Evolutionary conservation across 2,329 filamentous ascomycete genomes (phyloP).

Genomic region (Dothidotthia symphoricarpi): DNA sequence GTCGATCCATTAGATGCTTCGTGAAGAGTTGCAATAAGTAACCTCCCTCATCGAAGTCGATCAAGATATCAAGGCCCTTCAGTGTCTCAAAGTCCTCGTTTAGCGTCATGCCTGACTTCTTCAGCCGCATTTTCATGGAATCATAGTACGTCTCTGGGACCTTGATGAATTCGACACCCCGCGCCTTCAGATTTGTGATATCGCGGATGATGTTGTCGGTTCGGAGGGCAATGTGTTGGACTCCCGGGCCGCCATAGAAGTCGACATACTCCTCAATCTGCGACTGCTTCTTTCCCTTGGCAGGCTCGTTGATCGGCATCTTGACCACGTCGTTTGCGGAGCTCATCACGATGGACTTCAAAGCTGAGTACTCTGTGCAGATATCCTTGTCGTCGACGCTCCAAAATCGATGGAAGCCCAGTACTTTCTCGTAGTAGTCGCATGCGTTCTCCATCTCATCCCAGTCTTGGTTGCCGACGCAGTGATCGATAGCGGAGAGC

Average conservation of each 20-base stretch:
- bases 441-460: constrained; percentile 72
- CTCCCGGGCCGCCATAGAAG: constrained; percentile 85
- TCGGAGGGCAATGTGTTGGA: constrained; percentile 89
- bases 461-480: constrained; percentile 97
- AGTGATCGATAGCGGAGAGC: constrained; percentile 84
- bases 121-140: constrained; percentile 70
- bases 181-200: constrained; percentile 75
- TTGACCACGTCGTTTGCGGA: constrained; percentile 83
- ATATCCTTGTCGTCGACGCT: constrained; percentile 91
- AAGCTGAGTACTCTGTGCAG: constrained; percentile 85
- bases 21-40: constrained; percentile 68
- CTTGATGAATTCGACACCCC: constrained; percentile 89
- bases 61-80: constrained; percentile 77
- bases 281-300: constrained; percentile 81
- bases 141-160: constrained; percentile 87
- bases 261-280: constrained; percentile 88
- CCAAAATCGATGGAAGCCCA: constrained; percentile 97
- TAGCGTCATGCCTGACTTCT: constrained; percentile 59
- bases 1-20: constrained; percentile 84
- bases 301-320: constrained; percentile 98
- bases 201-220: constrained; percentile 76
- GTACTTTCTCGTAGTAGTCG: constrained; percentile 77
- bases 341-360: constrained; percentile 88
- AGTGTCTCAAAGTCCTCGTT: constrained; percentile 78
- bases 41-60: constrained; percentile 91